These are phyloP conservation scores for Aphanocladium album DNA, from an alignment of 2,329 filamentous ascomycete species.

Conservation along the genomic window DNA sequence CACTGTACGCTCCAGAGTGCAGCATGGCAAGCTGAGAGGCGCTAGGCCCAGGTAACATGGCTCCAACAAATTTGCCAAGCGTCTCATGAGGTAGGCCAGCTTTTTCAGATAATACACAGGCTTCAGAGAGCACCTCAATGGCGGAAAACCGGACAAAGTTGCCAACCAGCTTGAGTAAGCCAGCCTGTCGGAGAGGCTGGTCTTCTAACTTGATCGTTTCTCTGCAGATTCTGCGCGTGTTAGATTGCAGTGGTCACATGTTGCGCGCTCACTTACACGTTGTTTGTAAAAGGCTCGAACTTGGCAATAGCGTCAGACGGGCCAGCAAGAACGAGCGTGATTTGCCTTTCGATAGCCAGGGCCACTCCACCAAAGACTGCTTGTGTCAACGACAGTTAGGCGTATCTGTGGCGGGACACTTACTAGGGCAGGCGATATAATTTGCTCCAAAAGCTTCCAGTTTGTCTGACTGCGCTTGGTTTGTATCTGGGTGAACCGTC, in stretches of 20 bases:
- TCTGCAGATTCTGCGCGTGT: not conserved
- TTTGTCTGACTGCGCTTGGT: not conserved
- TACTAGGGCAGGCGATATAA: not conserved
- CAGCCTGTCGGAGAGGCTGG: not conserved
- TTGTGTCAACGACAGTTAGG: not conserved
- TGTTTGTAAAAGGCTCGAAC: not conserved
- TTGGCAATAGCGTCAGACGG: not conserved
- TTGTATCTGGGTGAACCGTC: conserved; percentile 5
- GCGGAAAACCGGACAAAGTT: conserved; percentile 4
- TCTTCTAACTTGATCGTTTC: not conserved
- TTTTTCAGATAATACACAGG: not conserved
- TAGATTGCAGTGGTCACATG: not conserved
- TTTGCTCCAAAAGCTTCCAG: not conserved
- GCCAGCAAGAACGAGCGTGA: not conserved
- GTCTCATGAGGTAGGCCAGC: not conserved
- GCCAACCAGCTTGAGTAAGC: conserved; percentile 6
- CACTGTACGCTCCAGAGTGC: not conserved
- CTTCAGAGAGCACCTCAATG: conserved; percentile 1
- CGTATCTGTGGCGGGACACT: not conserved
- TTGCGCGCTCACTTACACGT: not conserved
- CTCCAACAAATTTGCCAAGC: not conserved
- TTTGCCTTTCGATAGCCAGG: conserved; percentile 2
- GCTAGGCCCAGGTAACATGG: not conserved
- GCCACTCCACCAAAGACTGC: conserved; percentile 6
- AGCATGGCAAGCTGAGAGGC: not conserved